Evolutionary conservation across 2,329 filamentous ascomycete species (phyloP).

Genomic region (Microcyclospora pomicola): DNA sequence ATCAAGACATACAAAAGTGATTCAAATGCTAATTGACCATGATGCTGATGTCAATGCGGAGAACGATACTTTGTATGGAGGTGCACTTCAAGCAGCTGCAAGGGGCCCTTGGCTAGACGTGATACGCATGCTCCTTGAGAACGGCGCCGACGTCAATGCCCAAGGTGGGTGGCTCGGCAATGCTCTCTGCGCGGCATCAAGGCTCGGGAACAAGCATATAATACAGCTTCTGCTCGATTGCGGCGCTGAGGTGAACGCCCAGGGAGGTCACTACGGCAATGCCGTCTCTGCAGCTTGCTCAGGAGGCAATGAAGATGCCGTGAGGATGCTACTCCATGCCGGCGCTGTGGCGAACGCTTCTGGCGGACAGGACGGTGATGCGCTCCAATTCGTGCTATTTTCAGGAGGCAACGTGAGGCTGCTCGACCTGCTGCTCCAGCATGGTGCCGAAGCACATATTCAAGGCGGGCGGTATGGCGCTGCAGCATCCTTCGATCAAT

Average conservation of each 20-base stretch:
- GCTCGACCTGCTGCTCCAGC: too few species aligned
- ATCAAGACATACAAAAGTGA: slow-evolving; percentile 4
- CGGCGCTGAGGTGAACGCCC: slow-evolving; percentile 5
- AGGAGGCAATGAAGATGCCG: too few species aligned
- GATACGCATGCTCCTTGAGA: slow-evolving; percentile 5
- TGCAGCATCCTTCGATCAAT: too few species aligned
- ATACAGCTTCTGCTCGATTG: slow-evolving; percentile 6
- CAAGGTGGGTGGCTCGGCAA: slow-evolving; percentile 1
- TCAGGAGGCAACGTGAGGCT: too few species aligned
- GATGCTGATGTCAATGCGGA: slow-evolving; percentile 5
- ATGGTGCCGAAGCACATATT: too few species aligned
- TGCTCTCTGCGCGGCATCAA: slow-evolving; percentile 4
- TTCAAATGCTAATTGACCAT: slow-evolving; percentile 4
- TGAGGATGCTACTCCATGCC: too few species aligned
- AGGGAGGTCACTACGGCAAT: slow-evolving; percentile 3
- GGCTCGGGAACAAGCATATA: slow-evolving; percentile 1
- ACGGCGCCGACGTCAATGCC: slow-evolving; percentile 7
- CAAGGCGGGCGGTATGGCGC: too few species aligned
- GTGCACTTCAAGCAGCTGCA: slow-evolving; percentile 5
- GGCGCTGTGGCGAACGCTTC: too few species aligned
- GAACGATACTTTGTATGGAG: slow-evolving; percentile 2
- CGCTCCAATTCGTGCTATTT: too few species aligned
- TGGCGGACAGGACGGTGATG: too few species aligned
- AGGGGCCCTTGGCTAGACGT: background rate
- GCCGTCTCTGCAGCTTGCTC: slow-evolving; percentile 8